Evolutionary conservation across 192 early-diverging fungal species (phyloP).

Genomic region (Lobosporangium transversale): DNA sequence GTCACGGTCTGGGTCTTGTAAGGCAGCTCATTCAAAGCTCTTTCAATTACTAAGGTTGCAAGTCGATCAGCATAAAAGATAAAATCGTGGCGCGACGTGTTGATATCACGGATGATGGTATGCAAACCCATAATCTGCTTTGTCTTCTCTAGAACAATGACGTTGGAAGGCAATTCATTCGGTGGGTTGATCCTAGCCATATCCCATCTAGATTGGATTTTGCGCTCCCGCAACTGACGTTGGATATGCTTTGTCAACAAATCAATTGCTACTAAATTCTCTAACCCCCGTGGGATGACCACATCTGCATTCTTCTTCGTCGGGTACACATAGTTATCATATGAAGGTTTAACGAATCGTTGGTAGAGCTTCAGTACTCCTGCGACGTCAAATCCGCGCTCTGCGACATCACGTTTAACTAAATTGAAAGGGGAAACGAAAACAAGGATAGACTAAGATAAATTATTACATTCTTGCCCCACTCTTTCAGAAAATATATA

Average conservation of each 20-base stretch:
- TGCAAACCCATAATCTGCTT: constrained; percentile 76
- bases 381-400: constrained; percentile 86
- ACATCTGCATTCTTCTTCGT: constrained; percentile 95
- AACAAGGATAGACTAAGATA: neutral
- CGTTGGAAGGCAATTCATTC: constrained; percentile 53
- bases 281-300: constrained; percentile 90
- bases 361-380: constrained; percentile 88
- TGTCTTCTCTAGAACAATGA: constrained; percentile 59
- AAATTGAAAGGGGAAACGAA: neutral
- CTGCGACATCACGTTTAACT: constrained; percentile 92
- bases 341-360: constrained; percentile 94
- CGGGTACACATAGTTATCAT: constrained; percentile 90
- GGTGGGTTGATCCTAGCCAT: constrained; percentile 54
- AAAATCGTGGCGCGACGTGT: constrained; percentile 83
- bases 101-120: constrained; percentile 81
- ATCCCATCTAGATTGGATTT: constrained; percentile 65
- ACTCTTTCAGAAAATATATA: too few species aligned
- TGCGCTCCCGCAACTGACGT: constrained; percentile 82
- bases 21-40: constrained; percentile 72
- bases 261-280: constrained; percentile 92
- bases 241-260: constrained; percentile 91
- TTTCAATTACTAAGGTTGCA: constrained; percentile 85
- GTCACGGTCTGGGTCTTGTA: constrained; percentile 57
- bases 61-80: constrained; percentile 93
- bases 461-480: too few species aligned